Evolutionary conservation across 192 early-diverging fungal genomes (phyloP), one percentile per base, ranked within the genome.

Genomic region (Coemansia sp.): DNA sequence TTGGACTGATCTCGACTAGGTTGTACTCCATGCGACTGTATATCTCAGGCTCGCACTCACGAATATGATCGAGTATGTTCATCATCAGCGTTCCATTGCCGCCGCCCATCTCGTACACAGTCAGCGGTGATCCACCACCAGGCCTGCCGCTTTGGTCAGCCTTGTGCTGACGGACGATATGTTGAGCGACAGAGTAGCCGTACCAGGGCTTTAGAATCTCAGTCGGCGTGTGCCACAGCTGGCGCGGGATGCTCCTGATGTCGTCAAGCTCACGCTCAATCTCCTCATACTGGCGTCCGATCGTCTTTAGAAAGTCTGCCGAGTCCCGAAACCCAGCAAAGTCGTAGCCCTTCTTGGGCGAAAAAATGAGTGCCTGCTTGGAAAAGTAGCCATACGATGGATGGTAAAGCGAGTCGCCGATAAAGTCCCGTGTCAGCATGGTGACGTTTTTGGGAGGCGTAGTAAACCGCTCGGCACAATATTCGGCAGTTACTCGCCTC

Each of bases 201-300:
- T 97, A 99, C 90, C 92, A 96, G 16, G 82, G 82, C 69, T 94
- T 94, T 72, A 99, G 96, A 27, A 99, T 78, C 75, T 99, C 97
- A 0, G 96, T 95, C 18, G 97, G 95, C 15, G 97, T 99, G 82
- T 99, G 97, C 97, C 97, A 99, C 29, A 99, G 88, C 81, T 98
- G 96, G 65, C 92, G 83, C 6, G 94, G 88, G 31, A 91, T 86
- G 66, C 87, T 88, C 67, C 95, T 89, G 11, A 92, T 86, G 13
- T 90, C 87, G 54, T 92, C 91, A 38, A 95, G 86, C 66, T 90
- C 85, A 59, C 90, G 87, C 79, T 95, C 92, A 71, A 98, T 85
- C 65, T 91, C 92, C 46, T 86, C 86, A 75, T 97, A 96, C 73
- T 88, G 88, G 43, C 92, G 88, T 1, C 86, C 89, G 51, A 99